phyloP scores from a whole-genome alignment of 495 filamentous ascomycete species.

The Neurospora sp. region DNA sequence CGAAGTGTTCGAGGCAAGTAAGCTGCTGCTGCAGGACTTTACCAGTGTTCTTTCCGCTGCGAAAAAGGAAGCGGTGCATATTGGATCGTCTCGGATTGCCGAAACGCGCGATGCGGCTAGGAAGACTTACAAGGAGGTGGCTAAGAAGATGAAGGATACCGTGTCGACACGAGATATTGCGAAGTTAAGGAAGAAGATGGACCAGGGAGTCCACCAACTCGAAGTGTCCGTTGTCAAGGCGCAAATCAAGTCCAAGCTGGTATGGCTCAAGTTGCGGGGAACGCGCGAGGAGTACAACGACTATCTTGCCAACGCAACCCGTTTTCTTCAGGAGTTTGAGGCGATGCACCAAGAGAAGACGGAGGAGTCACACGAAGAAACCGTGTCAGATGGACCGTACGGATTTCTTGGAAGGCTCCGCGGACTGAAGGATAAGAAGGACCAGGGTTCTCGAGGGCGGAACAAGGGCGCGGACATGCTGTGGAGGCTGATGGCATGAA shows the following conservation, averaged over 20 bases:
- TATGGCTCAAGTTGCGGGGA: constrained; percentile 35
- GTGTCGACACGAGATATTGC: constrained; percentile 5
- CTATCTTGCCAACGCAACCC: constrained; percentile 31
- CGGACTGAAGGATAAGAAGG: neutral
- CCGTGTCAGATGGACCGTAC: neutral
- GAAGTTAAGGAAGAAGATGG: constrained; percentile 17
- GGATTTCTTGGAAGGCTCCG: neutral
- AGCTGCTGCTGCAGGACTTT: constrained; percentile 27
- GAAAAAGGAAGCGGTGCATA: constrained; percentile 23
- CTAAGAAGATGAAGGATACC: constrained; percentile 16
- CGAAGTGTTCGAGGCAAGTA: constrained; percentile 27
- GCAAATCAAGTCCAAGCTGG: constrained; percentile 36
- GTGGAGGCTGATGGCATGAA: neutral
- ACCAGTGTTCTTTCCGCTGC: constrained; percentile 24
- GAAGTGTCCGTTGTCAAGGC: constrained; percentile 27
- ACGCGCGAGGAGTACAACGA: constrained; percentile 29
- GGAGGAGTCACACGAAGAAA: neutral
- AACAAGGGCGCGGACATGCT: neutral
- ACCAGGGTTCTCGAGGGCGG: neutral
- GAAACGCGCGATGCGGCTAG: constrained; percentile 23
- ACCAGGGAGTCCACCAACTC: constrained; percentile 16
- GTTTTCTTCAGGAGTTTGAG: constrained; percentile 16
- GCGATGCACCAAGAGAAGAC: neutral
- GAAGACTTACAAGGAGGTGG: constrained; percentile 17
- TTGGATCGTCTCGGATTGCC: constrained; percentile 14